Base-by-base conservation (phyloP, 1,139 yeast genomes). In the Meyerozyma guilliermondii region DNA sequence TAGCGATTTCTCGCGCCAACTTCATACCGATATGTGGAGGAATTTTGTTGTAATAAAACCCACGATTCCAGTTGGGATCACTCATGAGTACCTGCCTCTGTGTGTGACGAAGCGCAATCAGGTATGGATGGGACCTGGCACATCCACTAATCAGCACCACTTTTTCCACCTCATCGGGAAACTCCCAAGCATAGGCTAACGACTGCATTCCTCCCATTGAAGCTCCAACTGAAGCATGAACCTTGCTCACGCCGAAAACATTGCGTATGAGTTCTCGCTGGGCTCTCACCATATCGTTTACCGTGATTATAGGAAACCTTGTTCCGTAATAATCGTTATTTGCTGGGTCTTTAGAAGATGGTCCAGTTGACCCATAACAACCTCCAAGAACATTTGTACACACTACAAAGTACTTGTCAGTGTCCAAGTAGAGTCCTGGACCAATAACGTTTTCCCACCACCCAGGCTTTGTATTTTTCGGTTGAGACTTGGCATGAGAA, bases 121-220 rank as follows among this genome's bases (percentile, higher is more conserved):
- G 87, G 51, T 87, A 86, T 1, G 98, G 98, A 60, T 89, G 97
- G 0, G 96, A 87, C 53, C 95, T 73, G 2, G 96, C 95, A 67
- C 96, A 89, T 4, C 95, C 97, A 39, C 94, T 83, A 27, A 89
- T 86, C 9, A 88, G 78, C 1, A 88, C 78, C 4, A 89, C 74
- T 43, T 83, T 80, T 7, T 74, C 76, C 5, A 89, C 96, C 46
- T 74, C 77, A 35, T 83, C 81, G 1, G 95, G 88, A 56, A 84
- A 89, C 56, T 86, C 95, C 61, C 81, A 78, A 0, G 88, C 96
- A 60, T 81, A 87, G 0, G 97, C 95, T 45, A 89, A 71, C 9
- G 92, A 83, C 65, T 89, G 97, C 96, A 89, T 88, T 16, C 97
- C 98, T 24, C 98, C 98, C 95, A 89, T 87, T 0, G 96, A 87